These are phyloP conservation scores for Rhizopogon roseolus DNA, from an alignment of 768 basidiomycete genomes.

Conservation along the genomic window DNA sequence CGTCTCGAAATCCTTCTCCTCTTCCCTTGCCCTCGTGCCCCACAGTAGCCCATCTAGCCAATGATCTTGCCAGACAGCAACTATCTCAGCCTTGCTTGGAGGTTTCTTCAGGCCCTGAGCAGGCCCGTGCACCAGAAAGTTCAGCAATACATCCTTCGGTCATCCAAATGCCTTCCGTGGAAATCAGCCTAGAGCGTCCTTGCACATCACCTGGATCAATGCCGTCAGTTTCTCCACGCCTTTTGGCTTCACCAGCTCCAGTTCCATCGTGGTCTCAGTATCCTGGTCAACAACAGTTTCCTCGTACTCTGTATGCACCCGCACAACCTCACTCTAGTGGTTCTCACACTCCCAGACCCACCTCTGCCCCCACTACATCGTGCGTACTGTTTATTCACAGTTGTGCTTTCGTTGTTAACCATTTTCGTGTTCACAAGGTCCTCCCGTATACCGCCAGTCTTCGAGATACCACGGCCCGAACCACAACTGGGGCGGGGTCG, in stretches of 20 bases:
- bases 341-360: not conserved
- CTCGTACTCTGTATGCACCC: not conserved
- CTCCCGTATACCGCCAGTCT: conserved; percentile 6
- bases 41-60: conserved; percentile 27
- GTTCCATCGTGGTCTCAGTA: not conserved
- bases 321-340: not conserved
- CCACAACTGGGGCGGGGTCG: not conserved
- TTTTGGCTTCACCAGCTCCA: conserved; percentile 4
- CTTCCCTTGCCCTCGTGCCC: not conserved
- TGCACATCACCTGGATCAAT: conserved; percentile 5
- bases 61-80: conserved; percentile 35
- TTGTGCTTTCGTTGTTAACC: not conserved
- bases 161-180: conserved; percentile 24
- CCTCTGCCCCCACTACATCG: conserved; percentile 32
- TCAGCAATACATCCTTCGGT: conserved; percentile 43
- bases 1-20: not conserved
- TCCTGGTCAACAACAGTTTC: not conserved
- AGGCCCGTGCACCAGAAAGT: conserved; percentile 9
- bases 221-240: conserved; percentile 17
- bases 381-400: conserved; percentile 23
- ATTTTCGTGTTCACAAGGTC: conserved; percentile 1
- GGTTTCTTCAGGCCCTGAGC: not conserved
- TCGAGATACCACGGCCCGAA: conserved; percentile 8
- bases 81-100: conserved; percentile 23
- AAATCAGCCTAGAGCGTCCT: conserved; percentile 8